phyloP scores from a whole-genome alignment of 1,139 yeast genomes.

The Ogataea hybrid region DNA sequence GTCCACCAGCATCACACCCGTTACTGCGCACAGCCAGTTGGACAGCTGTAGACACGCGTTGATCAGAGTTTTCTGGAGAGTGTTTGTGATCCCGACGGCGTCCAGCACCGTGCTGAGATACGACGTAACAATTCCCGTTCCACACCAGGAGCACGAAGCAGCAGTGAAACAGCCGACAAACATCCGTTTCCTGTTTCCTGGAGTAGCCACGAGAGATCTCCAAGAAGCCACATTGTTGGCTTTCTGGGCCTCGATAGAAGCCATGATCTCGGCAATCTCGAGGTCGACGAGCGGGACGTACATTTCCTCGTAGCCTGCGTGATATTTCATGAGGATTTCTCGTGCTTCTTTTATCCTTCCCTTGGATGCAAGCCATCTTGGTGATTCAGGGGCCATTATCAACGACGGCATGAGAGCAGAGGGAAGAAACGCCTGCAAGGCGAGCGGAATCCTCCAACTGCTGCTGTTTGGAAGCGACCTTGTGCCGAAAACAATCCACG shows the following conservation, averaged over 20 bases:
- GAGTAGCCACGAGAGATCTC: slow-evolving; percentile 19
- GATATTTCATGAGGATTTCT: slow-evolving; percentile 36
- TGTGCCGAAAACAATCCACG: slow-evolving; percentile 53
- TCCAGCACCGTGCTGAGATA: slow-evolving; percentile 46
- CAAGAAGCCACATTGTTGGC: slow-evolving; percentile 14
- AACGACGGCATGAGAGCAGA: slow-evolving; percentile 32
- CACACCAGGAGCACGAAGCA: slow-evolving; percentile 44
- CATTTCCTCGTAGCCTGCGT: slow-evolving; percentile 24
- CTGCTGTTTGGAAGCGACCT: slow-evolving; percentile 27
- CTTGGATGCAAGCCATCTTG: slow-evolving; percentile 50
- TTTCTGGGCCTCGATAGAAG: slow-evolving; percentile 36
- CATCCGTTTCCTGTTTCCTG: slow-evolving; percentile 42
- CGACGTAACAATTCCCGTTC: slow-evolving; percentile 51
- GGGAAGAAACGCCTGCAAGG: slow-evolving; percentile 40
- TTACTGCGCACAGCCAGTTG: slow-evolving; percentile 37
- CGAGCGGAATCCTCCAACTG: slow-evolving; percentile 44
- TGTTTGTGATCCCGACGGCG: slow-evolving; percentile 47
- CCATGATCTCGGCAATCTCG: slow-evolving; percentile 29
- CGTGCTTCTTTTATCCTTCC: slow-evolving; percentile 44
- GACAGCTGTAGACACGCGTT: slow-evolving; percentile 43
- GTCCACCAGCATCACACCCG: slow-evolving; percentile 34
- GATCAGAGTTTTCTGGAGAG: slow-evolving; percentile 42
- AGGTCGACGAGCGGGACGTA: slow-evolving; percentile 25
- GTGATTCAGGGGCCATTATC: slow-evolving; percentile 54
- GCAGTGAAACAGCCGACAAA: slow-evolving; percentile 31